These are phyloP conservation scores for Raffaelea ambrosiae DNA, from an alignment of 2,329 filamentous ascomycete species.

Conservation along the genomic window DNA sequence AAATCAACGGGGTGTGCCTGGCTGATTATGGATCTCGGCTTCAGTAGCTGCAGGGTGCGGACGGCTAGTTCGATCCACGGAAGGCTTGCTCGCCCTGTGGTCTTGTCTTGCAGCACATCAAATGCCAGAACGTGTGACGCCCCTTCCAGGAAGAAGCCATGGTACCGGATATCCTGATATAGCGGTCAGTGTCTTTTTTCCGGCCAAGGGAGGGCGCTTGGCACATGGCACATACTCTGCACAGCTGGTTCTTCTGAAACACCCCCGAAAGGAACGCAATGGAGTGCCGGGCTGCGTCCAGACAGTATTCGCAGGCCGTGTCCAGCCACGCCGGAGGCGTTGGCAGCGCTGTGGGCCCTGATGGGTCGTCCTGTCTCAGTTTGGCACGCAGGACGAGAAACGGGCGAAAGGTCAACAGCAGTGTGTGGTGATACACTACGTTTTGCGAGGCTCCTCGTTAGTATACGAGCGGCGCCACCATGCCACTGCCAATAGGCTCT, in stretches of 20 bases:
- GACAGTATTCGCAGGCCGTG: conserved; percentile 11
- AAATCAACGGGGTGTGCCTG: conserved; percentile 3
- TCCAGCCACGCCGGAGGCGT: conserved; percentile 11
- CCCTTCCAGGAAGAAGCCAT: conserved; percentile 13
- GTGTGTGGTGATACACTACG: conserved; percentile 13
- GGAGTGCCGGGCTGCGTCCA: conserved; percentile 10
- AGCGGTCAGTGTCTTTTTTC: too few species aligned
- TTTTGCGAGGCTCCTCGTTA: too few species aligned
- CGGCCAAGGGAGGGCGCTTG: too few species aligned
- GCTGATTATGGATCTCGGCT: neutral
- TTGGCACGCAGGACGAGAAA: conserved; percentile 13
- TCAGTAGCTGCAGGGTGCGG: conserved; percentile 7
- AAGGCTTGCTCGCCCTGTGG: conserved; percentile 3
- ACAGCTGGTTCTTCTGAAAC: conserved; percentile 9
- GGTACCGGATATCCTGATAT: conserved; percentile 8
- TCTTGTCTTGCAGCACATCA: conserved; percentile 8
- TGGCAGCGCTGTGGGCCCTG: neutral
- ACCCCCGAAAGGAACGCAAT: conserved; percentile 9
- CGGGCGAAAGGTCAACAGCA: conserved; percentile 11
- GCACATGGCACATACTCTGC: neutral
- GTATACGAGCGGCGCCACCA: too few species aligned
- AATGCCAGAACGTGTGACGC: conserved; percentile 10
- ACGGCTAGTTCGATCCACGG: conserved; percentile 11
- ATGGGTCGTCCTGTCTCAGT: conserved; percentile 7
- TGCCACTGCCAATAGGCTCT: too few species aligned